Percentiles rank a stretch among this genome's conserved stretches.
Evolutionary conservation across 257 asterid genomes (phyloP).

Genomic region (Capsicum chinense): DNA sequence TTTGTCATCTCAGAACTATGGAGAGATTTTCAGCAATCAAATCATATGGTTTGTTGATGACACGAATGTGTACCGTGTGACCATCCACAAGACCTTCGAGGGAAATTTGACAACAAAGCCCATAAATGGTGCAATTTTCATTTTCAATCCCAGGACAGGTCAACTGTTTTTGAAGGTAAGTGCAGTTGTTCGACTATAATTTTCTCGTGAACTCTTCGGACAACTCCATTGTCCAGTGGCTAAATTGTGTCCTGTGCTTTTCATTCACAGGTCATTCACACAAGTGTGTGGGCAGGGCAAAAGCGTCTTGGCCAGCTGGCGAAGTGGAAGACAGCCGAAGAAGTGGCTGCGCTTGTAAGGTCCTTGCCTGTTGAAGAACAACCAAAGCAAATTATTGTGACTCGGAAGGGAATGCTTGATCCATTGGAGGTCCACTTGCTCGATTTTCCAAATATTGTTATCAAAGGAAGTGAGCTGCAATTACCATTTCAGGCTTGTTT

Average conservation of each 20-base stretch:
- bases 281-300: constrained; percentile 99
- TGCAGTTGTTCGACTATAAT: neutral
- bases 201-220: neutral
- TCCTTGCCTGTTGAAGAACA: constrained; percentile 98
- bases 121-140: constrained; percentile 96
- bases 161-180: constrained; percentile 89
- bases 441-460: constrained; percentile 96
- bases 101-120: constrained; percentile 98
- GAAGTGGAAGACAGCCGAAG: constrained; percentile 99
- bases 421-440: constrained; percentile 98
- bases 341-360: constrained; percentile 97
- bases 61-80: constrained; percentile 96
- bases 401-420: constrained; percentile 99
- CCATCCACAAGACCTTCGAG: constrained; percentile 96
- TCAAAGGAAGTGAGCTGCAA: constrained; percentile 99
- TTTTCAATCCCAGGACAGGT: constrained; percentile 96
- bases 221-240: neutral
- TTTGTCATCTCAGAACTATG: constrained; percentile 95
- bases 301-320: constrained; percentile 99
- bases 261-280: constrained; percentile 83
- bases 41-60: constrained; percentile 99
- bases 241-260: neutral
- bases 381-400: constrained; percentile 95
- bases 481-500: constrained; percentile 99
- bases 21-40: constrained; percentile 98